Percentiles rank a stretch among this genome's conserved stretches.
These are phyloP conservation scores for Notholithocarpus densiflorus DNA, from an alignment of 306 rosid species.

Conservation along the genomic window DNA sequence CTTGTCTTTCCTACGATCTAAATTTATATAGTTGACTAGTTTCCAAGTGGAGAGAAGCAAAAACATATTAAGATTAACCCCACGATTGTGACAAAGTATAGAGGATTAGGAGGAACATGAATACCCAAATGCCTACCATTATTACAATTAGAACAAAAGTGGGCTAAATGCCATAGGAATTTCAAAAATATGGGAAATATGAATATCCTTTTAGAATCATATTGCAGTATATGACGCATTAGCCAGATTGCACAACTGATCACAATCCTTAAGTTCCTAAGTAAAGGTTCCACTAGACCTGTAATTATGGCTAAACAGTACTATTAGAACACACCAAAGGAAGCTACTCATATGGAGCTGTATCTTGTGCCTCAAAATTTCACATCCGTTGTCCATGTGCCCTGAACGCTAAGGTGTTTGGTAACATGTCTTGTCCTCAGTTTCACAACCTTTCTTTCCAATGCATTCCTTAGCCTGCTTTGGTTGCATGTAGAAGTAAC, in stretches of 20 bases:
- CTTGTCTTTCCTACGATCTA: no score
- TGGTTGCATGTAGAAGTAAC: conserved; percentile 49
- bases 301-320: not conserved
- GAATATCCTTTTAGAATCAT: not conserved
- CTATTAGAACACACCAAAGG: conserved; percentile 1
- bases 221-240: not conserved
- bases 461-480: conserved; percentile 60
- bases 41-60: no score
- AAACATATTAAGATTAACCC: not conserved
- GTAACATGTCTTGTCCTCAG: conserved; percentile 81
- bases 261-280: not conserved
- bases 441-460: conserved; percentile 89
- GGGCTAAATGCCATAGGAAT: no score
- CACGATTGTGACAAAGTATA: not conserved
- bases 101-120: not conserved
- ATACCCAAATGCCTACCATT: not conserved
- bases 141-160: not conserved
- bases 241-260: not conserved
- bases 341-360: conserved; percentile 7
- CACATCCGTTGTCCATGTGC: conserved; percentile 82
- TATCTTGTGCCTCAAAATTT: conserved; percentile 40
- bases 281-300: not conserved
- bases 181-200: no score
- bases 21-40: no score
- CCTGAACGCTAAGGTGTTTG: conserved; percentile 81